These are phyloP conservation scores for Wickerhamiella sorbophila DNA, from an alignment of 805 yeast species.

Conservation along the genomic window DNA sequence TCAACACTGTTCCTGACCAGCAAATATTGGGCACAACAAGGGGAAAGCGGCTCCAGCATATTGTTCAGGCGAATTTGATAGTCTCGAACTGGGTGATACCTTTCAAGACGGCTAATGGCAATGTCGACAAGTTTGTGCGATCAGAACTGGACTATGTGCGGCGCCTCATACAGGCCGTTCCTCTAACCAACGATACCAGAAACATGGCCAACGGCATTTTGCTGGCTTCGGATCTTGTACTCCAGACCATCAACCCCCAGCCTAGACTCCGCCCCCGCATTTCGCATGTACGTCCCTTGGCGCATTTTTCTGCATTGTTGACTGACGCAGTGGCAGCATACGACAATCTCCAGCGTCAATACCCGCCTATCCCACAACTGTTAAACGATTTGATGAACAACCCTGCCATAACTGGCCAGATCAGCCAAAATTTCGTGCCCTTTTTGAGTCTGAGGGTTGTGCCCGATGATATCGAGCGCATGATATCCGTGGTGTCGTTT, in stretches of 20 bases:
- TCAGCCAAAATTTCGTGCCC: background rate
- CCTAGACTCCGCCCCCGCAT: background rate
- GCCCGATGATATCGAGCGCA: background rate
- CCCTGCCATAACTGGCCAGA: background rate
- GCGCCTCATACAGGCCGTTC: background rate
- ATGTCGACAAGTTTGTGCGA: background rate
- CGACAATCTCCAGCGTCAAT: too few species aligned
- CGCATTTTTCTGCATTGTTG: background rate
- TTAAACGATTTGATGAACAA: too few species aligned
- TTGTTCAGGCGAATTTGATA: too few species aligned
- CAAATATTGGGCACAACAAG: too few species aligned
- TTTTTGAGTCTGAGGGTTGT: background rate
- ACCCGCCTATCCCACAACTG: too few species aligned
- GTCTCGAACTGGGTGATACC: too few species aligned
- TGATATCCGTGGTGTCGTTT: constrained; percentile 2
- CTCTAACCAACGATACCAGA: background rate
- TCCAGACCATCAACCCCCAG: background rate
- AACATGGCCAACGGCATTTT: background rate
- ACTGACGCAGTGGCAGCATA: too few species aligned
- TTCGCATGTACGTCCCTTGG: background rate
- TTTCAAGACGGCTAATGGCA: too few species aligned
- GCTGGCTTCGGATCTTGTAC: background rate
- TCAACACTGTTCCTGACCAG: too few species aligned
- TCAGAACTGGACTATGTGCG: background rate
- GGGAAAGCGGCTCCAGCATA: too few species aligned